These are phyloP conservation scores for Calocybe gambosa DNA, from an alignment of 1,284 basidiomycete genomes.

Conservation along the genomic window DNA sequence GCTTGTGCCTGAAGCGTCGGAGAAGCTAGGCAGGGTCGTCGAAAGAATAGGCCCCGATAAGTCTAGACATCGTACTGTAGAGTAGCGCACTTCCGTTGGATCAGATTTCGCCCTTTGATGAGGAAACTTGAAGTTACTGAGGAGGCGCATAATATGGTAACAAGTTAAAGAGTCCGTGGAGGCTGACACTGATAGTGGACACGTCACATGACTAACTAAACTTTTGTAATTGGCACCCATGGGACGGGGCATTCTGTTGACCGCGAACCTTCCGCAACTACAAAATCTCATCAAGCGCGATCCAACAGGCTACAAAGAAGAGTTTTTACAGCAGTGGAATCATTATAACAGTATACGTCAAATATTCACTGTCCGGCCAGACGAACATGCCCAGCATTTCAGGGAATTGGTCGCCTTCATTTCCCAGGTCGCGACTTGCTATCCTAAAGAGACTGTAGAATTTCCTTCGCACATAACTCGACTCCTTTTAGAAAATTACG, in stretches of 20 bases:
- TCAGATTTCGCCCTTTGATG: slow-evolving; percentile 33
- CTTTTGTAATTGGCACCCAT: slow-evolving; percentile 23
- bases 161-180: not conserved
- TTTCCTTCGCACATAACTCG: slow-evolving; percentile 76
- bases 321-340: slow-evolving; percentile 98
- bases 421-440: slow-evolving; percentile 78
- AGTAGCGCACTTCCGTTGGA: slow-evolving; percentile 19
- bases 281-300: slow-evolving; percentile 98
- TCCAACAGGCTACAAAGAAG: slow-evolving; percentile 87
- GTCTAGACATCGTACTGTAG: slow-evolving; percentile 5
- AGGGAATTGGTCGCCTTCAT: slow-evolving; percentile 84
- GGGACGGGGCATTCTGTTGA: slow-evolving; percentile 59
- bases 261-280: slow-evolving; percentile 72
- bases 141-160: slow-evolving; percentile 23
- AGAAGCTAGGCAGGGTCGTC: slow-evolving; percentile 8
- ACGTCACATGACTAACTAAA: not conserved
- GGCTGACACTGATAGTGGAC: slow-evolving; percentile 6
- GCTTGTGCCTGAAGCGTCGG: slow-evolving; percentile 8
- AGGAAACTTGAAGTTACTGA: slow-evolving; percentile 28
- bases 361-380: slow-evolving; percentile 75
- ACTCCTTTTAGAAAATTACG: slow-evolving; percentile 73
- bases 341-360: slow-evolving; percentile 88
- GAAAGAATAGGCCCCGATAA: not conserved
- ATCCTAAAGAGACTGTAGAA: slow-evolving; percentile 79
- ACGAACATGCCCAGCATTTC: slow-evolving; percentile 79